These are phyloP conservation scores for Trypanosoma cruzi DNA, from an alignment of 208 protist species.

Conservation along the genomic window DNA sequence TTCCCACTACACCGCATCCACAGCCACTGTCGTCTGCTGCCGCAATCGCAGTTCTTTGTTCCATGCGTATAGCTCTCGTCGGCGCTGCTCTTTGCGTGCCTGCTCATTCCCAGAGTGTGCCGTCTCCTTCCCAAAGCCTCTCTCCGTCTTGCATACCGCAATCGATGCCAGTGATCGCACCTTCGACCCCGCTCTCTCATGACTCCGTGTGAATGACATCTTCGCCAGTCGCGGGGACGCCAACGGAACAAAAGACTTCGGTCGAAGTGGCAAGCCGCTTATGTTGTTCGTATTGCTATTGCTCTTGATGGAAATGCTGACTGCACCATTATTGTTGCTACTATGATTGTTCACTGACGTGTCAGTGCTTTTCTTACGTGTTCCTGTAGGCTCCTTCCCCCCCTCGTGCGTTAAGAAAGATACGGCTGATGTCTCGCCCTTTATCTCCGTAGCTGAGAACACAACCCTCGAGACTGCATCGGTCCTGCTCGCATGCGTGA, in stretches of 20 bases:
- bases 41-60: conserved; percentile 52
- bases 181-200: not conserved
- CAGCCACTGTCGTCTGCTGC: conserved; percentile 25
- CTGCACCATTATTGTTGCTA: not conserved
- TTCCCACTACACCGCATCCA: conserved; percentile 13
- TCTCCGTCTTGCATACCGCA: not conserved
- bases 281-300: too few relatives aligned
- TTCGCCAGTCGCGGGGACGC: not conserved
- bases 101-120: not conserved
- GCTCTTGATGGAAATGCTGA: not conserved
- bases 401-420: too few relatives aligned
- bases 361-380: too few relatives aligned
- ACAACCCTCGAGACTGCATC: not conserved
- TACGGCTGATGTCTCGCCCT: not conserved
- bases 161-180: not conserved
- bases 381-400: too few relatives aligned
- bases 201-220: not conserved
- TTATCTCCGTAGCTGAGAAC: not conserved
- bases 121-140: not conserved
- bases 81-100: conserved; percentile 35
- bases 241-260: not conserved
- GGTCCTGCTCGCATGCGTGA: not conserved
- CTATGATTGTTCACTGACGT: too few relatives aligned
- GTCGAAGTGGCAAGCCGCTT: not conserved
- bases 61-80: conserved; percentile 84